phyloP scores from a whole-genome alignment of 495 filamentous ascomycete genomes.

The Cryomyces minteri region DNA sequence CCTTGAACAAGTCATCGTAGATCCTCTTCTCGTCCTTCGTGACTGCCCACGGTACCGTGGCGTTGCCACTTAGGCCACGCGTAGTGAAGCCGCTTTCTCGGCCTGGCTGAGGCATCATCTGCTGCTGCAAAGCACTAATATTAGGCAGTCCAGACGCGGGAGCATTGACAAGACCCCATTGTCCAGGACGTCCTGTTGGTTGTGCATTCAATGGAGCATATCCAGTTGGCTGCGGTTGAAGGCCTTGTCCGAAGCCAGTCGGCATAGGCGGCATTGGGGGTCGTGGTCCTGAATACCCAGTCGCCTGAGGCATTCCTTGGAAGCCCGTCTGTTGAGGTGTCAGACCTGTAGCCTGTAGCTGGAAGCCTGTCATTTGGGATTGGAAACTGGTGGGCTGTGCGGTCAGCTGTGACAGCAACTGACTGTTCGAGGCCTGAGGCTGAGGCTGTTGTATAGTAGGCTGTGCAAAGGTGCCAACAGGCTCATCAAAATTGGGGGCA shows the following conservation, averaged over 20 bases:
- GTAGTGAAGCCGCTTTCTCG: slow-evolving; percentile 88
- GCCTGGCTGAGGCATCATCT: slow-evolving; percentile 96
- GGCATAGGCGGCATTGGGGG: slow-evolving; percentile 96
- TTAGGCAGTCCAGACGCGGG: slow-evolving; percentile 81
- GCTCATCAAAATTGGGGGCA: slow-evolving; percentile 59
- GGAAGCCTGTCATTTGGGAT: slow-evolving; percentile 26
- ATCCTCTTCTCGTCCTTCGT: slow-evolving; percentile 98
- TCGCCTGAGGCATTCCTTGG: slow-evolving; percentile 32
- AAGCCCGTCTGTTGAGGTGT: slow-evolving; percentile 33
- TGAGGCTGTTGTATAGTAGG: slow-evolving; percentile 76
- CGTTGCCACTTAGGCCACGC: slow-evolving; percentile 74
- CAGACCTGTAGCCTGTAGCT: slow-evolving; percentile 26
- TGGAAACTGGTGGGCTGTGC: slow-evolving; percentile 60
- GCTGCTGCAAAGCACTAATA: slow-evolving; percentile 80
- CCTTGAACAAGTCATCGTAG: slow-evolving; percentile 88
- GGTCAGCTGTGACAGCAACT: slow-evolving; percentile 58
- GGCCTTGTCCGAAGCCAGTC: slow-evolving; percentile 47
- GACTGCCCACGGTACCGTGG: slow-evolving; percentile 93
- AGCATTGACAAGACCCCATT: slow-evolving; percentile 95
- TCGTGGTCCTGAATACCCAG: slow-evolving; percentile 53
- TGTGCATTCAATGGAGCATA: slow-evolving; percentile 62
- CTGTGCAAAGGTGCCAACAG: slow-evolving; percentile 40
- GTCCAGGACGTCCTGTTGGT: slow-evolving; percentile 88
- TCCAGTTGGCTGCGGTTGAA: slow-evolving; percentile 47
- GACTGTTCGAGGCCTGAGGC: slow-evolving; percentile 60